Conservation (phyloP, 2,329 filamentous ascomycete species). For the Colletotrichum theobromicola region DNA sequence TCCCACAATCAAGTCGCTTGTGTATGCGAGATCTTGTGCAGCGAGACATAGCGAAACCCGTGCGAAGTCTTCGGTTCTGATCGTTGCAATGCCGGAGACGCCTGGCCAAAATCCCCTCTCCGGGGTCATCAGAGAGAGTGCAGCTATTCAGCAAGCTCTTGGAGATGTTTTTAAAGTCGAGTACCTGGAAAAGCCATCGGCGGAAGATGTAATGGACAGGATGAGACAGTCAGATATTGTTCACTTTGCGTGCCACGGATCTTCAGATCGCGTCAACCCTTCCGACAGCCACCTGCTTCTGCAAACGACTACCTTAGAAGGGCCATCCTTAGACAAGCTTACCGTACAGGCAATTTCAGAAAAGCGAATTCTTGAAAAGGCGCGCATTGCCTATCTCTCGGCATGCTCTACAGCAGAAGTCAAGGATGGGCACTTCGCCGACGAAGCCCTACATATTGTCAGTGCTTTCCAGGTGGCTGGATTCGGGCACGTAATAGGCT, state of each 20-base stretch:
- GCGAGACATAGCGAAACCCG: not conserved
- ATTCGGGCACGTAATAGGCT: not conserved
- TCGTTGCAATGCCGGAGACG: not conserved
- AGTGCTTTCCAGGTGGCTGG: not conserved
- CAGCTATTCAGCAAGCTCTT: not conserved
- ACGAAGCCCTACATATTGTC: not conserved
- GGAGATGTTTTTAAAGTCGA: not conserved
- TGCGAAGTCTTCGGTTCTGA: not conserved
- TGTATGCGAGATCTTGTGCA: not conserved
- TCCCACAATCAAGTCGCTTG: not conserved
- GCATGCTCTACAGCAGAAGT: not conserved
- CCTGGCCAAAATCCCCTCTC: not conserved
- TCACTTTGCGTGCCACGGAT: not conserved
- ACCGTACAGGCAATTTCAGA: not conserved
- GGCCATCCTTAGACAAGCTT: not conserved
- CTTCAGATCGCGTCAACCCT: not conserved
- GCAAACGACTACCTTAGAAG: not conserved
- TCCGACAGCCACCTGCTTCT: not conserved
- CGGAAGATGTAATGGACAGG: not conserved
- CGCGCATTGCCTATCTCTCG: not conserved
- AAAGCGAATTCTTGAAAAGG: not conserved
- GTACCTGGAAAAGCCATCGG: not conserved
- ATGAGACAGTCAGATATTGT: not conserved
- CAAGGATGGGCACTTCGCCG: not conserved
- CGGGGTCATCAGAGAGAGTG: not conserved